Percentiles rank a stretch among this genome's conserved stretches.
Evolutionary conservation across 257 asterid species (phyloP).

Genomic region (Apocynum venetum): DNA sequence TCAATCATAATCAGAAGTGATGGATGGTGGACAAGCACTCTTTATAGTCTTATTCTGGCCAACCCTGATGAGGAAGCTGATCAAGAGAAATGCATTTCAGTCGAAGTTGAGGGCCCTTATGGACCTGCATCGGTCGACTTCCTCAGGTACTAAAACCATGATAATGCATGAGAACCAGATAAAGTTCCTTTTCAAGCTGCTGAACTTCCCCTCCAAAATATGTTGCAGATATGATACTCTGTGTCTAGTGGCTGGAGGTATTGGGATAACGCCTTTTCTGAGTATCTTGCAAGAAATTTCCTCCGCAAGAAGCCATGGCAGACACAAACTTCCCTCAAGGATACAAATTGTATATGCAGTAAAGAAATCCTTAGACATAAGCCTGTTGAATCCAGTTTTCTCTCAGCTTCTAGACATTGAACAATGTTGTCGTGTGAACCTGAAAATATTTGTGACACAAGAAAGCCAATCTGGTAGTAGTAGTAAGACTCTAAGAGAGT

Average conservation of each 20-base stretch:
- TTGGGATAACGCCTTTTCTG: constrained; percentile 75
- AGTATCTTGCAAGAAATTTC: constrained; percentile 60
- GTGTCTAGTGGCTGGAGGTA: constrained; percentile 84
- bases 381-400: constrained; percentile 51
- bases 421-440: constrained; percentile 31
- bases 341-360: constrained; percentile 50
- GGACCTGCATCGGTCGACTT: constrained; percentile 67
- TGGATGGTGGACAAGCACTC: constrained; percentile 73
- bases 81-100: constrained; percentile 41
- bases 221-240: constrained; percentile 57
- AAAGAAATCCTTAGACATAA: constrained; percentile 48
- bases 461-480: constrained; percentile 40
- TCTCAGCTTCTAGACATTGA: constrained; percentile 39
- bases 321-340: constrained; percentile 37
- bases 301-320: constrained; percentile 22
- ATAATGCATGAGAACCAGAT: neutral
- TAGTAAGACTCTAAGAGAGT: constrained; percentile 33
- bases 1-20: constrained; percentile 56
- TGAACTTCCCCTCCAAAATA: neutral
- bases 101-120: constrained; percentile 76
- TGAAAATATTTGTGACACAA: constrained; percentile 55
- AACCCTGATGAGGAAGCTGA: constrained; percentile 55
- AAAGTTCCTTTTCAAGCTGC: neutral
- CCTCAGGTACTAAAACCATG: constrained; percentile 40
- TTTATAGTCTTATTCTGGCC: constrained; percentile 32